A percentile compares a stretch with the other conserved stretches of the same genome.
Evolutionary conservation across 768 basidiomycete genomes (phyloP).

Genomic region (Lyophyllum shimeji): DNA sequence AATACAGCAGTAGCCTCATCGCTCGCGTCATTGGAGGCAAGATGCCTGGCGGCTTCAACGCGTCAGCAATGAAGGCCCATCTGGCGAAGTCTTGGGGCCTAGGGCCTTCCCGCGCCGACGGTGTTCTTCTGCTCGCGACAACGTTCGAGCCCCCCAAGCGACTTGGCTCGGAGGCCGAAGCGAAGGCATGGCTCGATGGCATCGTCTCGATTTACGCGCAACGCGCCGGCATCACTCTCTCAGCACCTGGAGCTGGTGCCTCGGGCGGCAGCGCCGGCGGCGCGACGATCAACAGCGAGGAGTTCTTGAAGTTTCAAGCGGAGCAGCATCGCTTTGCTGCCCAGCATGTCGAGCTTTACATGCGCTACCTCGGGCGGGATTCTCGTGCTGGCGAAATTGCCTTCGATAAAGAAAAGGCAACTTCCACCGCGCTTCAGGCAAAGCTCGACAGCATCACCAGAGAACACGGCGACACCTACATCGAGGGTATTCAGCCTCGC

Average conservation of each 20-base stretch:
- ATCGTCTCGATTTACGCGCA: constrained; percentile 86
- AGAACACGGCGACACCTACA: constrained; percentile 92
- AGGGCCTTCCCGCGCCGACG: constrained; percentile 88
- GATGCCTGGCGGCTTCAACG: constrained; percentile 99
- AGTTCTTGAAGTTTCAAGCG: constrained; percentile 93
- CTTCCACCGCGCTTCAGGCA: constrained; percentile 68
- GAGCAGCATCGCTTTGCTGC: constrained; percentile 91
- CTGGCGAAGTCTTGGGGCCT: constrained; percentile 94
- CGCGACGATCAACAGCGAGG: constrained; percentile 94
- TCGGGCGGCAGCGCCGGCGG: constrained; percentile 70
- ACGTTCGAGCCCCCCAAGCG: constrained; percentile 95
- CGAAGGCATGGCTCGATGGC: constrained; percentile 89
- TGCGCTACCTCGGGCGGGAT: constrained; percentile 94
- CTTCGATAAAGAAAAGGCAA: constrained; percentile 84
- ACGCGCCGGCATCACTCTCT: constrained; percentile 83
- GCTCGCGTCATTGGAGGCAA: constrained; percentile 92
- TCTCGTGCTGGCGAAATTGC: constrained; percentile 90
- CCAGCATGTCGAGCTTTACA: constrained; percentile 94
- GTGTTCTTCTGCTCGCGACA: constrained; percentile 85
- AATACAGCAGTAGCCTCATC: constrained; percentile 88
- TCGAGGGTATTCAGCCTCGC: constrained; percentile 92
- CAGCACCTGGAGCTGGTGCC: constrained; percentile 62
- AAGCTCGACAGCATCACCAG: constrained; percentile 84
- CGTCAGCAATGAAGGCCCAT: constrained; percentile 85
- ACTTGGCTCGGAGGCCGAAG: constrained; percentile 86